These are phyloP conservation scores for Globisporangium solare DNA, from an alignment of 352 stramenopile genomes.

Conservation along the genomic window DNA sequence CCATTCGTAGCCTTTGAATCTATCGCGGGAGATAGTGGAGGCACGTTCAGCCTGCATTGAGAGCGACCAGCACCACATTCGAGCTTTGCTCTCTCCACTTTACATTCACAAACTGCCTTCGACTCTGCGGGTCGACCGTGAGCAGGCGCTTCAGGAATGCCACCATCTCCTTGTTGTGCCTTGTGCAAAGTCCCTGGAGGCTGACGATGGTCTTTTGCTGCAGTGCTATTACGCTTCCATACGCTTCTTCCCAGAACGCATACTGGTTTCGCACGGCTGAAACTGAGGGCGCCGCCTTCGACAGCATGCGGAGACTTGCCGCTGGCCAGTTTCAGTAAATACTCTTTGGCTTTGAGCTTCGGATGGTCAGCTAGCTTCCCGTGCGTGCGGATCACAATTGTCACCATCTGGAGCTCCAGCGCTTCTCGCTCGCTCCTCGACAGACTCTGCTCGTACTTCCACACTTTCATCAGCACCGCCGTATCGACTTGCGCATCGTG, in stretches of 20 bases:
- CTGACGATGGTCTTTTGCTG: conserved; percentile 76
- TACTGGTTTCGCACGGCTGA: conserved; percentile 29
- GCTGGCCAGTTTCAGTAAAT: conserved; percentile 56
- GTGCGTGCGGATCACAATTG: conserved; percentile 55
- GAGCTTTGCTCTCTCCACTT: conserved; percentile 1
- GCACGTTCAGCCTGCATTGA: background rate
- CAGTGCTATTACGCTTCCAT: conserved; percentile 60
- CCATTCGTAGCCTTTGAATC: background rate
- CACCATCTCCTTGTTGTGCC: conserved; percentile 34
- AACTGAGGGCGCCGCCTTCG: conserved; percentile 11
- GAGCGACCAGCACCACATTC: background rate
- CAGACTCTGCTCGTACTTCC: conserved; percentile 38
- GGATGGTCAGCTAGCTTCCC: conserved; percentile 52
- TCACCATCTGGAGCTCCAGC: conserved; percentile 59
- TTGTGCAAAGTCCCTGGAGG: conserved; percentile 49
- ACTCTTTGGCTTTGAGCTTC: conserved; percentile 57
- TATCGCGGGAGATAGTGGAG: background rate
- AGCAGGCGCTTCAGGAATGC: conserved; percentile 53
- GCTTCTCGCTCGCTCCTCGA: conserved; percentile 22
- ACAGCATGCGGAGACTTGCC: conserved; percentile 9
- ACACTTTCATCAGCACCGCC: conserved; percentile 37
- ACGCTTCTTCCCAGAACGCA: conserved; percentile 66
- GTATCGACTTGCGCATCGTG: conserved; percentile 38
- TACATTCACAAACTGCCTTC: conserved; percentile 17
- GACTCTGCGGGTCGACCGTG: conserved; percentile 32